Evolutionary conservation across 352 stramenopile genomes (phyloP).

Genomic region (Pythium aristosporum): DNA sequence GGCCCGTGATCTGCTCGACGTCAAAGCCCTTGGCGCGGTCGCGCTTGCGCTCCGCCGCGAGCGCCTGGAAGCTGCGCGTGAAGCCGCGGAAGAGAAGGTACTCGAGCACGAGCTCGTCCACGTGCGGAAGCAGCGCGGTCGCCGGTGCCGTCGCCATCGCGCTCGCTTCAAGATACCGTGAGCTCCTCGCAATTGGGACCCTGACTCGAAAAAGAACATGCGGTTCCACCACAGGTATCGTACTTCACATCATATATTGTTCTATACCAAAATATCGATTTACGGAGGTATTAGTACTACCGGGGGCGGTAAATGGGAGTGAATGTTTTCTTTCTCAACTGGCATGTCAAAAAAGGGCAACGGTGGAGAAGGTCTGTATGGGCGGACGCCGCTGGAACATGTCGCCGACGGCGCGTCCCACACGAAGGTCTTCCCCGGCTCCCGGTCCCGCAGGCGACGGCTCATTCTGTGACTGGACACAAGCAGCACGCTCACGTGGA

Average conservation of each 20-base stretch:
- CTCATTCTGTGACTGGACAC: background rate
- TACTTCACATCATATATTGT: background rate
- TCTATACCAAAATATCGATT: background rate
- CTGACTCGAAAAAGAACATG: background rate
- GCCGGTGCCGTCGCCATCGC: slow-evolving; percentile 29
- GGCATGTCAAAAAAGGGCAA: background rate
- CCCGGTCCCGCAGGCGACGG: background rate
- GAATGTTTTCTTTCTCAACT: slow-evolving; percentile 3
- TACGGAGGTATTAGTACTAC: background rate
- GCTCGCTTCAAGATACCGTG: slow-evolving; percentile 18
- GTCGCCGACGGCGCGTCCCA: slow-evolving; percentile 22
- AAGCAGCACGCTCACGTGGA: background rate
- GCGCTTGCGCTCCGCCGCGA: slow-evolving; percentile 68
- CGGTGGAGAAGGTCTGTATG: background rate
- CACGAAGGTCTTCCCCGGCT: background rate
- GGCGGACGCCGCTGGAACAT: background rate
- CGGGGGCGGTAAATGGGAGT: background rate
- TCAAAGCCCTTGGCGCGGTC: slow-evolving; percentile 74
- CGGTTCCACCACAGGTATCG: slow-evolving; percentile 14
- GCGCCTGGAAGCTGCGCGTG: slow-evolving; percentile 84
- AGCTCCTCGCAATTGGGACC: background rate
- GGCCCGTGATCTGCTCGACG: slow-evolving; percentile 71
- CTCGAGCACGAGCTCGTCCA: slow-evolving; percentile 86
- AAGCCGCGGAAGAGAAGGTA: slow-evolving; percentile 86
- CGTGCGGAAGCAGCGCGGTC: slow-evolving; percentile 60